These are phyloP conservation scores for Sambucus nigra DNA, from an alignment of 129 eudicot genomes.

Conservation along the genomic window DNA sequence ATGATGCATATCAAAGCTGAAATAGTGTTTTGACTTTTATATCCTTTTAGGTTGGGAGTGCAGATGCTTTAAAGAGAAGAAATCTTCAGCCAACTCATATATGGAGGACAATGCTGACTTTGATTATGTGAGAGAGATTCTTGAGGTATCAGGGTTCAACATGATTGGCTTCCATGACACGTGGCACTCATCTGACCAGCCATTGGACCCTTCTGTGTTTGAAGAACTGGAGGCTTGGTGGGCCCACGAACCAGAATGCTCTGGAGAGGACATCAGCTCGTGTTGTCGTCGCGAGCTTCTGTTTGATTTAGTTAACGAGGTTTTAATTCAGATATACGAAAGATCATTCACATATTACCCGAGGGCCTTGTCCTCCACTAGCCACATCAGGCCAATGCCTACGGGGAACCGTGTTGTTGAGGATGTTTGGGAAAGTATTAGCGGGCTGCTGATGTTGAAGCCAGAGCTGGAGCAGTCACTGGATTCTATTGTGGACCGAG, in stretches of 20 bases:
- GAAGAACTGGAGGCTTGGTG: conserved; percentile 56
- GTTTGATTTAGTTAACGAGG: conserved; percentile 64
- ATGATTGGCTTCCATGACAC: conserved; percentile 22
- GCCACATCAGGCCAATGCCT: conserved; percentile 29
- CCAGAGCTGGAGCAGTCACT: conserved; percentile 26
- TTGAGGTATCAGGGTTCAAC: conserved; percentile 48
- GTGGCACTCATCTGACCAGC: conserved; percentile 41
- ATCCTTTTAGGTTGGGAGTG: conserved; percentile 22
- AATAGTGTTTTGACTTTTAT: not conserved
- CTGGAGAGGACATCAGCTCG: conserved; percentile 22
- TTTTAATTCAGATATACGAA: conserved; percentile 34
- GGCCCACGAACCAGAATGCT: conserved; percentile 33
- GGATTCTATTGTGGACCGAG: conserved; percentile 32
- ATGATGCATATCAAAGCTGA: not conserved
- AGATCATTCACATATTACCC: conserved; percentile 61
- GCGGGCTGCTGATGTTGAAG: conserved; percentile 21
- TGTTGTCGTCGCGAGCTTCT: conserved; percentile 45
- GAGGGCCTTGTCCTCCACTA: conserved; percentile 38
- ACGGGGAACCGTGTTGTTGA: conserved; percentile 30
- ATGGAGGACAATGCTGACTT: conserved; percentile 32
- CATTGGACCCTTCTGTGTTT: conserved; percentile 44
- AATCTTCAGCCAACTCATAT: conserved; percentile 5
- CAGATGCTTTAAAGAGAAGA: not conserved
- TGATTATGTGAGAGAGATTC: conserved; percentile 48
- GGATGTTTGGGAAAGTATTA: conserved; percentile 35